Percentiles rank a stretch among this genome's conserved stretches.
Evolutionary conservation across 2,329 filamentous ascomycete species (phyloP).

Genomic region (Cercospora janseana): DNA sequence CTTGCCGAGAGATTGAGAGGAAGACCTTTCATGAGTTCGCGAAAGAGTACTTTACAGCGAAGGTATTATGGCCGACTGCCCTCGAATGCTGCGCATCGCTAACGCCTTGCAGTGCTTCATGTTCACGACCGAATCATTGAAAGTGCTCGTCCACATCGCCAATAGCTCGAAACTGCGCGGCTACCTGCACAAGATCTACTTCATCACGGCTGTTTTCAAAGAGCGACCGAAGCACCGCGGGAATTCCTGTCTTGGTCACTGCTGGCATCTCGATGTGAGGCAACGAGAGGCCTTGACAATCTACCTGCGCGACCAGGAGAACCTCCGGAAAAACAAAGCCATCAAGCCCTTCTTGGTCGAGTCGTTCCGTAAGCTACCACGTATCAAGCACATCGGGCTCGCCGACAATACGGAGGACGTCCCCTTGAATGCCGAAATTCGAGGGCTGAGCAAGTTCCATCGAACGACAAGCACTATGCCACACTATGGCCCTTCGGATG

Average conservation of each 20-base stretch:
- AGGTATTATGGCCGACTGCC: neutral
- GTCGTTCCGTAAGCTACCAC: conserved; percentile 28
- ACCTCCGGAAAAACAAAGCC: conserved; percentile 21
- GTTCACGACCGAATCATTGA: conserved; percentile 28
- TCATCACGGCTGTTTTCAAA: conserved; percentile 28
- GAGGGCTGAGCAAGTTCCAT: conserved; percentile 25
- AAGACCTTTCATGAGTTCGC: conserved; percentile 33
- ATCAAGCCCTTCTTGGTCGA: conserved; percentile 27
- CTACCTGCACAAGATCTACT: conserved; percentile 28
- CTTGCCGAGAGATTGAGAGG: conserved; percentile 30
- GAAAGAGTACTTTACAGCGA: conserved; percentile 28
- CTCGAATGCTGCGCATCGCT: neutral
- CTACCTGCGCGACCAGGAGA: conserved; percentile 31
- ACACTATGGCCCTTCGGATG: conserved; percentile 7
- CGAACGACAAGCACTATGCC: conserved; percentile 23
- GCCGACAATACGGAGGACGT: conserved; percentile 19
- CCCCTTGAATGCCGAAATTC: conserved; percentile 18
- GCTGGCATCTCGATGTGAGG: conserved; percentile 25
- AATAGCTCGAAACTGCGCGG: conserved; percentile 25
- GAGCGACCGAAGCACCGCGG: conserved; percentile 23
- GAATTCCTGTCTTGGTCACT: conserved; percentile 12
- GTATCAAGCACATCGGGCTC: conserved; percentile 16
- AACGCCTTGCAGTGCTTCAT: conserved; percentile 16
- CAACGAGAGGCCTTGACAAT: conserved; percentile 30
- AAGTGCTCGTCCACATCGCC: conserved; percentile 30